Conservation (phyloP, 148 eudicot genomes). For the Nepenthes gracilis region DNA sequence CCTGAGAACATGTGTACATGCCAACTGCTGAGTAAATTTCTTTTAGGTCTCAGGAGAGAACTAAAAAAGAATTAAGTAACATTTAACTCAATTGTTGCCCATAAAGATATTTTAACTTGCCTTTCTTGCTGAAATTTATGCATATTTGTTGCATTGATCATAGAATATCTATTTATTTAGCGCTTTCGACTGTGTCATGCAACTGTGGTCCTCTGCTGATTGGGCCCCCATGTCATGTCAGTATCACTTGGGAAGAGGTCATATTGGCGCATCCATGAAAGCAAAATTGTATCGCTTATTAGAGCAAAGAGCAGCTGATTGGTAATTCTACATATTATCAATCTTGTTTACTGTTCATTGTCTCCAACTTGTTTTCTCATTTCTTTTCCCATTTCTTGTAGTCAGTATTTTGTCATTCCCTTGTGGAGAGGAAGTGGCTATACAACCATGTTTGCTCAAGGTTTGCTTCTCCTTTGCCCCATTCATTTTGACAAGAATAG, state of each 20-base stretch:
- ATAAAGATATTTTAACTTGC: not conserved
- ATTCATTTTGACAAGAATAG: not conserved
- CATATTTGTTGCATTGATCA: not conserved
- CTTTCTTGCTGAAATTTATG: not conserved
- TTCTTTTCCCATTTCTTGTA: constrained; percentile 12
- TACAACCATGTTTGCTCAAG: constrained; percentile 90
- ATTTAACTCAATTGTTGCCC: no score
- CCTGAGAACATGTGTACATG: no score
- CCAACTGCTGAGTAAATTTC: no score
- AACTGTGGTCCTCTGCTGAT: not conserved
- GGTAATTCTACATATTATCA: constrained; percentile 28
- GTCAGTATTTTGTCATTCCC: constrained; percentile 81
- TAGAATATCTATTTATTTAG: not conserved
- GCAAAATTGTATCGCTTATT: constrained; percentile 51
- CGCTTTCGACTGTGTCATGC: not conserved
- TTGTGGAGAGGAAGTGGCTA: constrained; percentile 94
- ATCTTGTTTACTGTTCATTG: not conserved
- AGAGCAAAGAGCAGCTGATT: constrained; percentile 65
- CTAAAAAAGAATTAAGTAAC: no score
- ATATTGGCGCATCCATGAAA: constrained; percentile 74
- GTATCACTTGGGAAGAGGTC: constrained; percentile 95
- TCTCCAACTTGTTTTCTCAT: constrained; percentile 7
- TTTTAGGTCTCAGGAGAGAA: no score
- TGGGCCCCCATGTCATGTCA: constrained; percentile 11
- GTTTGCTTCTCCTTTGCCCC: constrained; percentile 21